Conservation (phyloP, 2,329 filamentous ascomycete species). For the Aspergillus sergii region DNA sequence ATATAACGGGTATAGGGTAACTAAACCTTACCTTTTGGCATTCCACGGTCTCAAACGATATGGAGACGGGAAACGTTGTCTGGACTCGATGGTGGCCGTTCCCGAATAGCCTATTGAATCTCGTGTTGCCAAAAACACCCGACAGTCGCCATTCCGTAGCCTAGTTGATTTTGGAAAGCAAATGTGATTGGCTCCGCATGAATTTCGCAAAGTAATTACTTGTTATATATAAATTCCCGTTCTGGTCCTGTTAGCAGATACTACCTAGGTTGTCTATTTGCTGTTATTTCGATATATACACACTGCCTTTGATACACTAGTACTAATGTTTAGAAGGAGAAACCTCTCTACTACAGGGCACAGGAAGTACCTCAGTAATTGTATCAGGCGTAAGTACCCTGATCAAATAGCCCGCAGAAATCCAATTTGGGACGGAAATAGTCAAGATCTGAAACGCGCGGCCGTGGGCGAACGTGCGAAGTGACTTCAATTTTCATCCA, state of each 20-base stretch:
- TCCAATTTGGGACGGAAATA: too few species aligned
- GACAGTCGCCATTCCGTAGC: not conserved
- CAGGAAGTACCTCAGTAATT: too few species aligned
- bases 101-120: conserved; percentile 2
- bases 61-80: not conserved
- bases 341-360: too few species aligned
- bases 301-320: too few species aligned
- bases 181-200: not conserved
- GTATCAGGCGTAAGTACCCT: too few species aligned
- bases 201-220: not conserved
- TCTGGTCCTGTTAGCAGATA: not conserved
- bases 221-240: not conserved
- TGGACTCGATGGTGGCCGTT: not conserved
- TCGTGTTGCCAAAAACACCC: not conserved
- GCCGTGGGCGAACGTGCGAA: too few species aligned
- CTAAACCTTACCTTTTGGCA: not conserved
- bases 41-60: not conserved
- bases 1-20: not conserved
- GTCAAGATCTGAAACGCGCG: too few species aligned
- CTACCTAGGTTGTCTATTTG: not conserved
- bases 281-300: not conserved
- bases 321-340: too few species aligned
- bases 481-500: too few species aligned
- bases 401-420: too few species aligned
- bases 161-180: not conserved